A percentile compares a stretch with the other conserved stretches of the same genome.
These are phyloP conservation scores for Hemileccinum impolitum DNA, from an alignment of 768 basidiomycete genomes.

Conservation along the genomic window DNA sequence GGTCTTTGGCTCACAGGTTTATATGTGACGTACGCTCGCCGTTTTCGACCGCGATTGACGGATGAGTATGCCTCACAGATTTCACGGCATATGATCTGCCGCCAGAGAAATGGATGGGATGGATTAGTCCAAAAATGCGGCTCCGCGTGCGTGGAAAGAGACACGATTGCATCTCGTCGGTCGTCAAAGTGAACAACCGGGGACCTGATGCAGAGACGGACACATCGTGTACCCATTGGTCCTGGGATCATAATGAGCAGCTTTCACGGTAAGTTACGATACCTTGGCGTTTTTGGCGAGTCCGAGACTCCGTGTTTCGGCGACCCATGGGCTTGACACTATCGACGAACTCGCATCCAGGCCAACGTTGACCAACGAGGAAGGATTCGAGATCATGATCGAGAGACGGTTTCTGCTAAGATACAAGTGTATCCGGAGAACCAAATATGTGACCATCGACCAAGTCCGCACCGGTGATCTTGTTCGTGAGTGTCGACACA, in stretches of 20 bases:
- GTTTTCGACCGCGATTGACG: no score
- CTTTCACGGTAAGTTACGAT: constrained; percentile 16
- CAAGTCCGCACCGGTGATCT: constrained; percentile 20
- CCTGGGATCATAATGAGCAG: constrained; percentile 7
- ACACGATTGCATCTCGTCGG: constrained; percentile 16
- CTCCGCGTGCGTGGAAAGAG: constrained; percentile 14
- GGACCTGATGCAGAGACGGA: neutral
- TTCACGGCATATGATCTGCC: constrained; percentile 25
- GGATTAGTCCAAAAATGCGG: constrained; percentile 21
- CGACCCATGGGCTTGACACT: neutral
- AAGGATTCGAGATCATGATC: constrained; percentile 18
- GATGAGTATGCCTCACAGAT: constrained; percentile 3
- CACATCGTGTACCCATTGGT: constrained; percentile 6
- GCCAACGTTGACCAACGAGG: constrained; percentile 13
- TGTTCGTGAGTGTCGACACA: constrained; percentile 6
- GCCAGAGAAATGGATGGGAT: constrained; percentile 14
- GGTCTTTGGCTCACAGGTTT: constrained; percentile 17
- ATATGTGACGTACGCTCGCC: neutral
- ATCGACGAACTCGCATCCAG: constrained; percentile 1
- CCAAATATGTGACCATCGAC: constrained; percentile 15
- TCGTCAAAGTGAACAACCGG: constrained; percentile 7
- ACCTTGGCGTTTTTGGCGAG: neutral
- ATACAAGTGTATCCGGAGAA: constrained; percentile 27
- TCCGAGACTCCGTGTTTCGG: no score
- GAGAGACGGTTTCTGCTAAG: constrained; percentile 18